A percentile compares a stretch with the other conserved stretches of the same genome.
Conservation (phyloP, 495 filamentous ascomycete genomes). For the Glarea lozoyensis region DNA sequence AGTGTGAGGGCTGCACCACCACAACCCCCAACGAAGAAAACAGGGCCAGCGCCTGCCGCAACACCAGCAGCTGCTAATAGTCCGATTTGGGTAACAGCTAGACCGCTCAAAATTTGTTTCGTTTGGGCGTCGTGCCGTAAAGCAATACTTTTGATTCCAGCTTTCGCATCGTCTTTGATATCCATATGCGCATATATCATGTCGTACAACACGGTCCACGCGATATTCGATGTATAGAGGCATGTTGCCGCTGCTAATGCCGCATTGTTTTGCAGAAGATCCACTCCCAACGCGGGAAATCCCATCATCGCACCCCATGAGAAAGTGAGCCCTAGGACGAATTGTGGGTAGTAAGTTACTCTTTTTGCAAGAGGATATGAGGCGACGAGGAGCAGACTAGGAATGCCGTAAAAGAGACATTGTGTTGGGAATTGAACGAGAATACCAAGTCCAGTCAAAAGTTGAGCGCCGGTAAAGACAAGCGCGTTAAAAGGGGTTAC, state of each 20-base stretch:
- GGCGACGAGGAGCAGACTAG: slow-evolving; percentile 71
- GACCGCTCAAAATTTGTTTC: slow-evolving; percentile 69
- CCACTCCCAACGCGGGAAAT: slow-evolving; percentile 83
- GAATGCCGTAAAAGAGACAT: slow-evolving; percentile 82
- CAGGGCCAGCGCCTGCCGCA: slow-evolving; percentile 66
- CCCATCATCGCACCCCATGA: slow-evolving; percentile 97
- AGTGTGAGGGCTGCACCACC: slow-evolving; percentile 70
- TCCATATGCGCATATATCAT: slow-evolving; percentile 99
- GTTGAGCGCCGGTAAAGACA: slow-evolving; percentile 72
- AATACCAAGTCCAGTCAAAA: slow-evolving; percentile 70
- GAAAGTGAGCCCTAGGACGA: slow-evolving; percentile 85
- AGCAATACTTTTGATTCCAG: slow-evolving; percentile 92
- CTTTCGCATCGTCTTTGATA: slow-evolving; percentile 85
- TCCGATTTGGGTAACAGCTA: slow-evolving; percentile 69
- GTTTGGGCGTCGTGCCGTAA: slow-evolving; percentile 82
- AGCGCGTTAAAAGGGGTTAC: slow-evolving; percentile 65
- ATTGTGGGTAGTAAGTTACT: slow-evolving; percentile 89
- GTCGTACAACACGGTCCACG: slow-evolving; percentile 95
- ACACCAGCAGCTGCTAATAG: slow-evolving; percentile 70
- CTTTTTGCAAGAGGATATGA: slow-evolving; percentile 89
- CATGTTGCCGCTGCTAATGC: slow-evolving; percentile 59
- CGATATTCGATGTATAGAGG: slow-evolving; percentile 77
- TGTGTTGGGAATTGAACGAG: slow-evolving; percentile 78
- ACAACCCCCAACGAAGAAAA: slow-evolving; percentile 79
- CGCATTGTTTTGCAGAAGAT: slow-evolving; percentile 56